Evolutionary conservation across 2,329 filamentous ascomycete species (phyloP).

Genomic region (Arachnopeziza araneosa): DNA sequence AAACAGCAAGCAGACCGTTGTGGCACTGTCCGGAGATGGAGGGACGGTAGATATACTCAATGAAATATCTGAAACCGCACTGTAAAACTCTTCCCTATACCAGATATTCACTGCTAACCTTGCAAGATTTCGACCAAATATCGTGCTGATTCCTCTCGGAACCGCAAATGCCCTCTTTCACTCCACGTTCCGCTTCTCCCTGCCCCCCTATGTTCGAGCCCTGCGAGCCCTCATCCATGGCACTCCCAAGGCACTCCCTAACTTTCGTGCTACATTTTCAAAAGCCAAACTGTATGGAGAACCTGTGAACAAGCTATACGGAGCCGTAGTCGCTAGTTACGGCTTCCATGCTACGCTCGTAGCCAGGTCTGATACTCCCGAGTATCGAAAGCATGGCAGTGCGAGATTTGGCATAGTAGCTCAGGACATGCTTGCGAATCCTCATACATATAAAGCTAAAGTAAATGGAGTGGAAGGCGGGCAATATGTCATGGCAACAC

Average conservation of each 20-base stretch:
- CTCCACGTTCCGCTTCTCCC: slow-evolving; percentile 45
- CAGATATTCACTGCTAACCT: slow-evolving; percentile 8
- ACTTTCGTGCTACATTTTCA: slow-evolving; percentile 58
- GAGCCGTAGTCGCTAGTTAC: slow-evolving; percentile 83
- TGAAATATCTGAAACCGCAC: slow-evolving; percentile 38
- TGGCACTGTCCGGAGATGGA: slow-evolving; percentile 84
- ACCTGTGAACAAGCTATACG: slow-evolving; percentile 44
- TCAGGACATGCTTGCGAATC: slow-evolving; percentile 58
- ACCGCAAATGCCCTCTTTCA: slow-evolving; percentile 62
- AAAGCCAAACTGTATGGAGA: slow-evolving; percentile 25
- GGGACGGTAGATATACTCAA: slow-evolving; percentile 81
- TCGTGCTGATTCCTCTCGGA: slow-evolving; percentile 55
- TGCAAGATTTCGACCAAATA: slow-evolving; percentile 33
- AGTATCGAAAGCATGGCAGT: slow-evolving; percentile 70
- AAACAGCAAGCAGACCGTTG: slow-evolving; percentile 49
- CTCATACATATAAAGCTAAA: slow-evolving; percentile 51
- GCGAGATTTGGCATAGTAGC: slow-evolving; percentile 84
- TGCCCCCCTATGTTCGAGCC: slow-evolving; percentile 34
- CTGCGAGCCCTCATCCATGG: slow-evolving; percentile 58
- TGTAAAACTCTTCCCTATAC: slow-evolving; percentile 21
- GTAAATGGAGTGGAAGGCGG: slow-evolving; percentile 31
- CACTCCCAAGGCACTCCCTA: slow-evolving; percentile 47
- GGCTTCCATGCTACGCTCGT: slow-evolving; percentile 85
- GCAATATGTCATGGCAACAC: background rate
- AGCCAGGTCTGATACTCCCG: slow-evolving; percentile 81